Conservation (phyloP, 331 rosid species). For the Erythrophleum ivorense region DNA sequence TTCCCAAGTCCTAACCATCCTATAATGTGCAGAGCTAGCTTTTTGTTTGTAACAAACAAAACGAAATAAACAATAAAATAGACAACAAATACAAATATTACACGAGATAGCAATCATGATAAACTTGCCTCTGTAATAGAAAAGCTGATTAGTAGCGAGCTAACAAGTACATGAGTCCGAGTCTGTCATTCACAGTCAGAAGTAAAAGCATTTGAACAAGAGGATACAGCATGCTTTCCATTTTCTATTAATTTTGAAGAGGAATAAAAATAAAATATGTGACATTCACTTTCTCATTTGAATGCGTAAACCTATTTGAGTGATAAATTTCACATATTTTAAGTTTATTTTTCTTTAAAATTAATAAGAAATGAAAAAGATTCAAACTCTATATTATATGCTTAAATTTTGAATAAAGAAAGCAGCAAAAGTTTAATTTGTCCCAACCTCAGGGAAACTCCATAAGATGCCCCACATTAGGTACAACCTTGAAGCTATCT, state of each 20-base stretch:
- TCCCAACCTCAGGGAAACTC: slow-evolving; percentile 77
- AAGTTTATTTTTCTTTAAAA: no score
- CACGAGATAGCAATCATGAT: not conserved
- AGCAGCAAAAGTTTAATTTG: not conserved
- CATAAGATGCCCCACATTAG: slow-evolving; percentile 82
- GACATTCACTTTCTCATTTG: no score
- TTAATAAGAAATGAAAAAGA: no score
- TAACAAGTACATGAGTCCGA: slow-evolving; percentile 63
- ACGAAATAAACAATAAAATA: no score
- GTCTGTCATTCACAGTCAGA: slow-evolving; percentile 49
- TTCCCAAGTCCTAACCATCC: not conserved
- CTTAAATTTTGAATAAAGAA: no score
- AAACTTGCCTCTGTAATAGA: slow-evolving; percentile 85
- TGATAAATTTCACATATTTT: no score
- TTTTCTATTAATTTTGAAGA: no score
- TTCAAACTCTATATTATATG: not conserved
- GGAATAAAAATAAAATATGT: no score
- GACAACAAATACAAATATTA: no score
- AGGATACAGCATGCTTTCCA: no score
- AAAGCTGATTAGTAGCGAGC: slow-evolving; percentile 78
- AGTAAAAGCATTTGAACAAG: slow-evolving; percentile 17
- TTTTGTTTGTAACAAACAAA: not conserved
- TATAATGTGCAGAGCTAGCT: not conserved
- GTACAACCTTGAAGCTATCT: slow-evolving; percentile 70
- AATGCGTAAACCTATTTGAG: no score